Conservation (phyloP, 495 filamentous ascomycete genomes). For the Pseudomonodictys pantanalensis region DNA sequence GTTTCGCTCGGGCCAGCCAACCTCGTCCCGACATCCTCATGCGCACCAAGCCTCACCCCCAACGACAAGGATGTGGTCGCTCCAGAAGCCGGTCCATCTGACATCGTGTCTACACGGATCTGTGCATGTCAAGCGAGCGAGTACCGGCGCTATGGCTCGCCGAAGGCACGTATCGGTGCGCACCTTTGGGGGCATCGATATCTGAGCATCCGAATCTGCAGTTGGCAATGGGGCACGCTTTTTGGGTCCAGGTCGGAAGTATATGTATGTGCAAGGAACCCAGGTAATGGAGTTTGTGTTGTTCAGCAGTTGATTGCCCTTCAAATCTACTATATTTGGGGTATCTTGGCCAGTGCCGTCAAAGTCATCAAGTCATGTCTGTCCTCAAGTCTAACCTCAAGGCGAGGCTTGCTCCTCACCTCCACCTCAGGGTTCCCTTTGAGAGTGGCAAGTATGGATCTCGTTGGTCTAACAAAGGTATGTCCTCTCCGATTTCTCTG, state of each 20-base stretch:
- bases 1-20: background rate
- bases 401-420: slow-evolving; percentile 39
- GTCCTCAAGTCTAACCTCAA: slow-evolving; percentile 42
- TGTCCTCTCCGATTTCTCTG: background rate
- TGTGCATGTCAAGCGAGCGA: background rate
- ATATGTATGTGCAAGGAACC: slow-evolving; percentile 34
- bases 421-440: slow-evolving; percentile 41
- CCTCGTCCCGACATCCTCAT: background rate
- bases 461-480: slow-evolving; percentile 48
- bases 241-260: slow-evolving; percentile 11
- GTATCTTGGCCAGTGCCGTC: background rate
- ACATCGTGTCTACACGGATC: background rate
- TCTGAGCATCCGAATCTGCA: background rate
- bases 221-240: background rate
- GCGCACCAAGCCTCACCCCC: background rate
- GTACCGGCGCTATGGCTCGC: slow-evolving; percentile 11
- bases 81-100: background rate
- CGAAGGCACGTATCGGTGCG: slow-evolving; percentile 29
- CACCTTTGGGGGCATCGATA: background rate
- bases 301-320: background rate
- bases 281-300: slow-evolving; percentile 7
- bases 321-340: background rate
- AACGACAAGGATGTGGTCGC: slow-evolving; percentile 17
- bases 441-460: slow-evolving; percentile 44
- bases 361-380: slow-evolving; percentile 32